Evolutionary conservation across 352 stramenopile genomes (phyloP).

Genomic region (Globisporangium emineosum): DNA sequence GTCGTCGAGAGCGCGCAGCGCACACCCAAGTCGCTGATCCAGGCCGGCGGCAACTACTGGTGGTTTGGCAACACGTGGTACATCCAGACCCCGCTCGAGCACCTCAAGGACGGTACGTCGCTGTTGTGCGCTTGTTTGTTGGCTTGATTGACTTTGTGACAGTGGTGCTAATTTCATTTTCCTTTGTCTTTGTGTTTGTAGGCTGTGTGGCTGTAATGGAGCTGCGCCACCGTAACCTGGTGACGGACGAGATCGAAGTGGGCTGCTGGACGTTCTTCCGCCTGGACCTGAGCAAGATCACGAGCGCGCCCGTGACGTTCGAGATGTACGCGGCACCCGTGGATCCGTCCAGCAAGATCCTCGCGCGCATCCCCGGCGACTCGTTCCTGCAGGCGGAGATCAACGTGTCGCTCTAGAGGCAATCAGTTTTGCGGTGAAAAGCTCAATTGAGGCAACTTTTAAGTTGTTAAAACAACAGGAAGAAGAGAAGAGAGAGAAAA

Average conservation of each 20-base stretch:
- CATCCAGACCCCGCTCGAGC: constrained; percentile 79
- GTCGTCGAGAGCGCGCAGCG: constrained; percentile 72
- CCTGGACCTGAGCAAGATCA: constrained; percentile 87
- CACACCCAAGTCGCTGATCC: constrained; percentile 84
- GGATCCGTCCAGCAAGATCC: constrained; percentile 83
- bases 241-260: constrained; percentile 84
- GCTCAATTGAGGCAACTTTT: no score
- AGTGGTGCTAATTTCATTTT: constrained; percentile 6
- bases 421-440: constrained; percentile 2
- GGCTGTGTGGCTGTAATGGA: constrained; percentile 87
- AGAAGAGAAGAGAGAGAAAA: background rate
- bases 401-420: constrained; percentile 76
- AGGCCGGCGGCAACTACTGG: constrained; percentile 84
- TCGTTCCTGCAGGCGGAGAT: constrained; percentile 89
- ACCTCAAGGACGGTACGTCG: constrained; percentile 79
- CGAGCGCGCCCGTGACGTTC: constrained; percentile 78
- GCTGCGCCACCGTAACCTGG: constrained; percentile 75
- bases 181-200: constrained; percentile 22
- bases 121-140: background rate
- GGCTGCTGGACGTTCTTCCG: constrained; percentile 90
- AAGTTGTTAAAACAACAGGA: no score
- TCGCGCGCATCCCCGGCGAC: constrained; percentile 79
- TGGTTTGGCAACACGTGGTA: constrained; percentile 90
- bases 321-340: constrained; percentile 88
- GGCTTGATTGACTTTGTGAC: background rate